These are phyloP conservation scores for Podospora australis DNA, from an alignment of 495 filamentous ascomycete species.

Conservation along the genomic window DNA sequence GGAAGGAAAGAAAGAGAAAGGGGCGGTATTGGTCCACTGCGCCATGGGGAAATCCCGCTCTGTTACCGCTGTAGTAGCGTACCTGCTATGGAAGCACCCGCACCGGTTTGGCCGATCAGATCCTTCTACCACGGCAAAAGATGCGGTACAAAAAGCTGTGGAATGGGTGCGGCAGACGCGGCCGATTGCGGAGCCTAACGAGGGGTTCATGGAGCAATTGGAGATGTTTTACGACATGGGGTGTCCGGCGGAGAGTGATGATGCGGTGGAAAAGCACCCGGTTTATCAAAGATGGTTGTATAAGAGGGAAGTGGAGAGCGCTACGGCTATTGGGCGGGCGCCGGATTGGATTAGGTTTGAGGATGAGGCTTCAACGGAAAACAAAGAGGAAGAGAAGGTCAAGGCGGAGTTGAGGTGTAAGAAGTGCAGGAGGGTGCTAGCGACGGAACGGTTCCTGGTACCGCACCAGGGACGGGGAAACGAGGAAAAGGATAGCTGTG, in stretches of 20 bases:
- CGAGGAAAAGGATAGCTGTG: slow-evolving; percentile 44
- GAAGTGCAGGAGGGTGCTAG: slow-evolving; percentile 53
- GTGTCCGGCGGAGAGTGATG: slow-evolving; percentile 54
- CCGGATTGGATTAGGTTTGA: slow-evolving; percentile 76
- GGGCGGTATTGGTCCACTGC: slow-evolving; percentile 54
- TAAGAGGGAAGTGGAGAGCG: slow-evolving; percentile 65
- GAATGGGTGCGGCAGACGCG: slow-evolving; percentile 56
- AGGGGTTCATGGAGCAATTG: slow-evolving; percentile 82
- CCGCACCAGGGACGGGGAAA: slow-evolving; percentile 27
- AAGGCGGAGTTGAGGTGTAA: slow-evolving; percentile 52
- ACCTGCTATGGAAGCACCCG: slow-evolving; percentile 63
- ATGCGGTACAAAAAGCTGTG: slow-evolving; percentile 36
- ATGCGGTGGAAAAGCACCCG: slow-evolving; percentile 53
- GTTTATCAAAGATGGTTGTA: slow-evolving; percentile 88
- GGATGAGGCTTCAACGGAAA: slow-evolving; percentile 56
- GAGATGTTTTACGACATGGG: slow-evolving; percentile 80
- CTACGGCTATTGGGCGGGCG: slow-evolving; percentile 53
- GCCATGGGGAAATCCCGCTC: slow-evolving; percentile 96
- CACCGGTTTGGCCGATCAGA: slow-evolving; percentile 33
- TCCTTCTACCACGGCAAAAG: slow-evolving; percentile 15
- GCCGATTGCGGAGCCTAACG: slow-evolving; percentile 74
- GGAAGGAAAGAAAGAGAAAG: neutral
- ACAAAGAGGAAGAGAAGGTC: slow-evolving; percentile 6
- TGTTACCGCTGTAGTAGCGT: slow-evolving; percentile 75
- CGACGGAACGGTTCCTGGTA: slow-evolving; percentile 35